Evolutionary conservation across 2,329 filamentous ascomycete genomes (phyloP), one percentile per base, ranked within the genome.

Genomic region (Aspergillus hortae): DNA sequence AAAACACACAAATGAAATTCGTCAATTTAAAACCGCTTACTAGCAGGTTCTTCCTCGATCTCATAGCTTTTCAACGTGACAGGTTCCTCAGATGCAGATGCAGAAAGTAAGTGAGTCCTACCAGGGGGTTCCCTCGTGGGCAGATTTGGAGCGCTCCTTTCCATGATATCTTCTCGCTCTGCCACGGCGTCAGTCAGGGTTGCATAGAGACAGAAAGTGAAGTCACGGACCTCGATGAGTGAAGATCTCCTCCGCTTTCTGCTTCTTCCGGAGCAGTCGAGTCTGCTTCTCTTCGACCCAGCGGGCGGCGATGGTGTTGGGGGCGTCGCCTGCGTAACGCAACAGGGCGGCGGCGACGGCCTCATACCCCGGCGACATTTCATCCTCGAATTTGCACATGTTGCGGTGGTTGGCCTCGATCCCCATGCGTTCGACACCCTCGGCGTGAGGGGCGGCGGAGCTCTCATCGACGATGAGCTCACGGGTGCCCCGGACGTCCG

Each of bases 331-430:
- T 17, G 77, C 65, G 60, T 78, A 78, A 46, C 74, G 68, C 32
- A 70, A 55, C 30, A 79, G 67, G 3, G 75, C 76, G 52, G 79
- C 78, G 3, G 74, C 74, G 9, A 81, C 73, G 4, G 75, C 71
- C 46, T 78, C 75, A 63, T 85, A 92, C 0, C 88, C 88, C 0
- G 87, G 85, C 0, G 87, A 80, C 55, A 77, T 81, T 45, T 78
- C 76, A 56, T 79, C 80, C 19, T 83, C 78, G 54, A 89, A 90
- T 63, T 89, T 89, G 74, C 85, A 88, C 83, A 90, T 89, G 41
- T 78, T 76, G 1, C 82, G 83, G 63, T 89, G 86, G n/a, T 81
- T 83, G 6, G 85, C 84, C 59, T 89, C 86, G 53, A 90, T 88
- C n/a, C 86, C 86, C 68, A 86, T 88, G 57, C 87, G 86, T 40